These are phyloP conservation scores for Ogataea pini DNA, from an alignment of 805 yeast species.

Conservation along the genomic window DNA sequence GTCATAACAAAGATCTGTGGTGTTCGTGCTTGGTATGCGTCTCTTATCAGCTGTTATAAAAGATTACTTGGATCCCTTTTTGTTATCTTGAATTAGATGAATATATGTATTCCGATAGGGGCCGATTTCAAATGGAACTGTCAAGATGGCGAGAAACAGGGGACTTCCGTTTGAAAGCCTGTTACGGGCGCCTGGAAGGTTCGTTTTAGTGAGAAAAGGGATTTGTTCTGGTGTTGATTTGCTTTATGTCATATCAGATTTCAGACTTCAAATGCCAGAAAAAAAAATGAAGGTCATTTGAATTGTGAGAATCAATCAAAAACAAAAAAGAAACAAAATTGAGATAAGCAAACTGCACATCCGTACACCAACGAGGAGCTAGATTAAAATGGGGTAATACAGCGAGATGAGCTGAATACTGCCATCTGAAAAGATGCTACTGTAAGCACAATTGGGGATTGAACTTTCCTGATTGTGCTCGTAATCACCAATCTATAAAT, in stretches of 20 bases:
- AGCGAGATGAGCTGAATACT: too few relatives aligned
- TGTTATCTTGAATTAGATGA: too few relatives aligned
- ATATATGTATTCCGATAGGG: background rate
- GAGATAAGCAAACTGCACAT: conserved; percentile 3
- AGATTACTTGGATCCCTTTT: too few relatives aligned
- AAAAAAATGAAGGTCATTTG: background rate
- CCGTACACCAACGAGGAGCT: conserved; percentile 2
- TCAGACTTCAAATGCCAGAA: background rate
- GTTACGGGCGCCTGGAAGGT: background rate
- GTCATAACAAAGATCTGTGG: background rate
- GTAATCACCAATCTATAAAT: background rate
- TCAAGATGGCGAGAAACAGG: background rate
- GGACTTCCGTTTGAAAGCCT: background rate
- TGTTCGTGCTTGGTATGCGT: too few relatives aligned
- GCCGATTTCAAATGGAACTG: background rate
- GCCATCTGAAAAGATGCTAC: too few relatives aligned
- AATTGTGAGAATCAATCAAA: background rate
- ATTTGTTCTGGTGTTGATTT: background rate
- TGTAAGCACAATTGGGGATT: too few relatives aligned
- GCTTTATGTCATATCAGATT: background rate
- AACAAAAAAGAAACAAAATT: background rate
- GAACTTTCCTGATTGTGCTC: too few relatives aligned
- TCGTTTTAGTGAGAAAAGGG: background rate
- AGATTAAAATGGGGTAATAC: too few relatives aligned
- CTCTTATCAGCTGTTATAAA: too few relatives aligned